Evolutionary conservation across 805 yeast genomes (phyloP), one percentile per base, ranked within the genome.

Genomic region (Kluyveromyces siamensis): DNA sequence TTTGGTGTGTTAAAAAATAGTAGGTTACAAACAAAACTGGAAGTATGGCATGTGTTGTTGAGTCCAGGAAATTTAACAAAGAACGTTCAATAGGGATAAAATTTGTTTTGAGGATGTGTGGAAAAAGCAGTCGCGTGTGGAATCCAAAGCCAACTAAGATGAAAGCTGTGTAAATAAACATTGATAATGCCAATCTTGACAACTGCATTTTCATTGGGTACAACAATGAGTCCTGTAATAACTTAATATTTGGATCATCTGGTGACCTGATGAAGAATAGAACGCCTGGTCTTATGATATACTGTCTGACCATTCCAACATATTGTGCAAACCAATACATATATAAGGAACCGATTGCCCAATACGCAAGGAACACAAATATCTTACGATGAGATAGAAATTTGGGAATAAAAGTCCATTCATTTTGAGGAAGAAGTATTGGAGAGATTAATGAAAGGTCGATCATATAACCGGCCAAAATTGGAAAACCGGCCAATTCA

Each of bases 261-360:
- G 96, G 96, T 19, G 96, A 88, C 57, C 96, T 77, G 51, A 93
- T 85, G 69, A 93, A 93, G 64, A 81, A 93, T 43, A 93, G 71
- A 8, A 87, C 96, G 11, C 99, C 99, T 0, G 85, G 83, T 48
- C 99, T 76, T 50, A 91, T 73, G 38, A 88, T 80, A 50, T 72
- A 68, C 41, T 76, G 70, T 52, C 99, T 74, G 18, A 83, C 75
- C 89, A 89, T 83, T 17, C 95, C 86, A 30, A 91, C 89, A 66
- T 80, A 91, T 44, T 84, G 69, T 1, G 97, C 96, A 69, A 93
- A 82, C 57, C 80, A 72, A 53, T 83, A 81, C 98, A 93, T 90
- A 70, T 88, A 93, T 11, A 74, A 54, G 0, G 96, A 88, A 6
- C 99, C 98, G 47, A 74, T 55, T 6, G 70, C 65, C 96, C 95